Evolutionary conservation across 2,329 filamentous ascomycete genomes (phyloP), one percentile per base, ranked within the genome.

Genomic region (Aspergillus bombycis): DNA sequence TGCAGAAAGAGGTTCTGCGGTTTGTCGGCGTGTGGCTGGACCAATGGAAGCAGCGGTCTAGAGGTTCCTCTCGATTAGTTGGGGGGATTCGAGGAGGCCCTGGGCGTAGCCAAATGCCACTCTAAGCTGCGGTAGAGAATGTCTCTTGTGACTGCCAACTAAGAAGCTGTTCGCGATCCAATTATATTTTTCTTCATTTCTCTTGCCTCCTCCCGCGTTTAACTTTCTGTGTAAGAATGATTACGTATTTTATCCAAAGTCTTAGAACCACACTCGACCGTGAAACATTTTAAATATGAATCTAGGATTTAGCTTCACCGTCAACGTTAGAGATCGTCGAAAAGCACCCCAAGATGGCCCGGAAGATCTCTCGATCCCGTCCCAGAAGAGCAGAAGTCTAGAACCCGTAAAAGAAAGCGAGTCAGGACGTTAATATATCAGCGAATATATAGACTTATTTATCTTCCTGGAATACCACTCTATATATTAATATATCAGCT

Each of bases 1-100:
- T 85, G 0, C 90, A 93, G 72, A 74, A 78, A 48, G 76, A 84
- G 65, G 82, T 90, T 68, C 78, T 86, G 12, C 77, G 81, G 45
- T 90, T 91, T 75, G 90, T 92, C 10, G 80, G 84, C 68, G 83
- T 81, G 54, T 94, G 91, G 91, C 72, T 93, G 78, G 70, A 82
- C 64, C 87, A 90, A 72, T 91, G 86, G 83, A 32, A 60, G 19
- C 10, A 23, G 26, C 26, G 16, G 19, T 54, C 52, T 54, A 1
- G 1, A 10, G n/a, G 1, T 28, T 48, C 26, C 45, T 14, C 45
- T 16, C 21, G 23, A 19, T 1, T 4, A 7, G 4, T 21, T 21
- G 10, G 4, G 43, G 21, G 43, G 26, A 26, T 12, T 14, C 11
- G n/a, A 14, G n/a, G 21, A 6, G n/a, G 21, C 4, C 11, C 43